These are phyloP conservation scores for Cladophialophora carrionii DNA, from an alignment of 2,329 filamentous ascomycete species.

Conservation along the genomic window DNA sequence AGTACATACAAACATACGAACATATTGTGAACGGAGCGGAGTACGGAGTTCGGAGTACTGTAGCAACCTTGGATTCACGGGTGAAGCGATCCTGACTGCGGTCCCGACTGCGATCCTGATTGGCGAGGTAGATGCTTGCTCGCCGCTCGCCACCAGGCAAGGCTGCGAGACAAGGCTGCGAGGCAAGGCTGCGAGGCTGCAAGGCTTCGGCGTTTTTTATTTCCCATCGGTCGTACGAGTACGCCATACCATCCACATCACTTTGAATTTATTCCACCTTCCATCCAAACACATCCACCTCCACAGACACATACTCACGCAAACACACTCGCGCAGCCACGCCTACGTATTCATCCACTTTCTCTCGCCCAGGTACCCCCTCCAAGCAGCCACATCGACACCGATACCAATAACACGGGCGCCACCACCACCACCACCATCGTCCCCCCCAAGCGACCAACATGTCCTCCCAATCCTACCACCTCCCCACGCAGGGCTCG, in stretches of 20 bases:
- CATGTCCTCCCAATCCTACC: conserved; percentile 65
- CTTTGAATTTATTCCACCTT: not conserved
- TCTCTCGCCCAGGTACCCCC: not conserved
- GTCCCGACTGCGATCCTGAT: too few species aligned
- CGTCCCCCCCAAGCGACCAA: not conserved
- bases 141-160: not conserved
- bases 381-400: not conserved
- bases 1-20: too few species aligned
- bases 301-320: not conserved
- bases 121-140: too few species aligned
- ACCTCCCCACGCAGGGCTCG: conserved; percentile 63
- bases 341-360: not conserved
- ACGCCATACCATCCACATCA: not conserved
- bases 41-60: too few species aligned
- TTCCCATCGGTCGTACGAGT: not conserved
- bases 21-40: too few species aligned
- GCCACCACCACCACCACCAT: not conserved
- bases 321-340: not conserved
- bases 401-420: not conserved
- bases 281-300: too few species aligned
- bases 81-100: too few species aligned
- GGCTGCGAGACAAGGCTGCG: not conserved
- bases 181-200: not conserved
- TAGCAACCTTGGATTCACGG: too few species aligned
- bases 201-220: not conserved